phyloP scores from a whole-genome alignment of 345 rosid genomes.

The Gossypium sturtianum region DNA sequence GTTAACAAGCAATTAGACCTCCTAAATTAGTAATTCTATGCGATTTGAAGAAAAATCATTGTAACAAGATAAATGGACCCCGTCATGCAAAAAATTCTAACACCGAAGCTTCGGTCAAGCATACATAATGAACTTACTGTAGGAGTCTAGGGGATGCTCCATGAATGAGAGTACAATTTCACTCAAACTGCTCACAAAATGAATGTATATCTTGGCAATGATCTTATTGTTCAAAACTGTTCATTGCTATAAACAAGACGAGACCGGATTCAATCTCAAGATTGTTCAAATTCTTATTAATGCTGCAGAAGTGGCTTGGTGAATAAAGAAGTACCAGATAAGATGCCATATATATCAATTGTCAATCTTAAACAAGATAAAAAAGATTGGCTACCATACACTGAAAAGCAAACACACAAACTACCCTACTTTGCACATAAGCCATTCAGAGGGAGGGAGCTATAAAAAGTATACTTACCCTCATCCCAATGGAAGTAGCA shows the following conservation, averaged over 20 bases:
- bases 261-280: neutral
- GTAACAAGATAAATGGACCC: neutral
- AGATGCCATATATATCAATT: neutral
- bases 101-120: neutral
- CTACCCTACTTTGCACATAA: neutral
- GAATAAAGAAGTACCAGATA: neutral
- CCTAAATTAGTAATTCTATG: neutral
- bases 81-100: neutral
- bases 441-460: neutral
- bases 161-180: neutral
- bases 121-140: neutral
- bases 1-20: neutral
- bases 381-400: neutral
- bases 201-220: neutral
- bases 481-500: constrained; percentile 82
- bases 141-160: neutral
- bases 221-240: neutral
- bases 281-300: neutral
- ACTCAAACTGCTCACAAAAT: neutral
- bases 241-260: neutral
- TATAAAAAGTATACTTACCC: constrained; percentile 41
- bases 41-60: neutral
- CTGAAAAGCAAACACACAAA: neutral
- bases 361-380: neutral
- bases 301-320: neutral